These are phyloP conservation scores for Coix lacrymajobi DNA, from an alignment of 176 grass and related monocot species.

Conservation along the genomic window DNA sequence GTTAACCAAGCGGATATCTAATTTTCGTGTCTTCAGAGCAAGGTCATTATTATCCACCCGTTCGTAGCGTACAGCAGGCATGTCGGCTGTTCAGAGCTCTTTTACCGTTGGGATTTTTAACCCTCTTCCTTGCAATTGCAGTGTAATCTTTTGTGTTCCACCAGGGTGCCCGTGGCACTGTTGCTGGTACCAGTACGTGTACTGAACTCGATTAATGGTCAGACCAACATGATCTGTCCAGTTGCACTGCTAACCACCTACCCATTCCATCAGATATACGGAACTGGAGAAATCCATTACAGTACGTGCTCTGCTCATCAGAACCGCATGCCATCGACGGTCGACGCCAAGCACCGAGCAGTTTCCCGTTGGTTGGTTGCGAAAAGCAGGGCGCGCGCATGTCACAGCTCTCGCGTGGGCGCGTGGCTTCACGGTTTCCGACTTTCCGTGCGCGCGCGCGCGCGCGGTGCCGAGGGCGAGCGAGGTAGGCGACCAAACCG, in stretches of 20 bases:
- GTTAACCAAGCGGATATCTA: background rate
- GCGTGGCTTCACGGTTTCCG: background rate
- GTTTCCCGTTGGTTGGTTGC: slow-evolving; percentile 27
- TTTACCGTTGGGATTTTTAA: background rate
- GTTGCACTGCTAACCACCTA: slow-evolving; percentile 20
- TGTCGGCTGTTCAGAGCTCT: background rate
- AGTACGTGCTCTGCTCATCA: background rate
- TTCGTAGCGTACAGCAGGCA: background rate
- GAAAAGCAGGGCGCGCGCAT: slow-evolving; percentile 15
- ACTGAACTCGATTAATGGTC: slow-evolving; percentile 21
- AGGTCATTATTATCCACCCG: background rate
- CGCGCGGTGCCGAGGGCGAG: background rate
- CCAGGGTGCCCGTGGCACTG: background rate
- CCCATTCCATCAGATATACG: background rate
- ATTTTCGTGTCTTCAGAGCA: background rate
- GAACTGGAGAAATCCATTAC: background rate
- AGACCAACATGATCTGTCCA: slow-evolving; percentile 30
- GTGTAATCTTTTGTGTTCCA: background rate
- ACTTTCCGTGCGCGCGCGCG: background rate
- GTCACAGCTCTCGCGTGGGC: slow-evolving; percentile 19
- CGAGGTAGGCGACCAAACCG: slow-evolving; percentile 24
- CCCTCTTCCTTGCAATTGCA: background rate
- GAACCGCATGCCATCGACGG: background rate
- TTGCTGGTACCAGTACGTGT: background rate
- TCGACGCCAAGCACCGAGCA: background rate